phyloP scores from a whole-genome alignment of 257 asterid species.

The Prunella vulgaris region DNA sequence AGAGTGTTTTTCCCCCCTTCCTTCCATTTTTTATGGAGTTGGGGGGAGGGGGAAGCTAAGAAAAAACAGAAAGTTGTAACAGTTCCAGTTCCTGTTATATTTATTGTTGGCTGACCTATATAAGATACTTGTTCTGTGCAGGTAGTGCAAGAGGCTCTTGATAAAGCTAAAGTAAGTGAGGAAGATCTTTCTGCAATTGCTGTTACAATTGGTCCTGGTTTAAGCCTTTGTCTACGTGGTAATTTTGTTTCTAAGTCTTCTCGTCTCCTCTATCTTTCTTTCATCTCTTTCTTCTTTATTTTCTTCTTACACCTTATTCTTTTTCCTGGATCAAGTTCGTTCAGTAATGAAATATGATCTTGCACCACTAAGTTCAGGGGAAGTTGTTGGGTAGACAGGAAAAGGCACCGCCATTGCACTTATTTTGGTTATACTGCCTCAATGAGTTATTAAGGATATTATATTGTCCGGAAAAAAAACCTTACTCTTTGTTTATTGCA shows the following conservation, averaged over 20 bases:
- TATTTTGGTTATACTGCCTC: not conserved
- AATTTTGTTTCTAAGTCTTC: constrained; percentile 15
- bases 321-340: not conserved
- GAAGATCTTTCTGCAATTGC: constrained; percentile 96
- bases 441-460: not conserved
- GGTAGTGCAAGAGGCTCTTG: constrained; percentile 98
- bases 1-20: not conserved
- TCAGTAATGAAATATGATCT: not conserved
- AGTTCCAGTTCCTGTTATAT: not conserved
- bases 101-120: not conserved
- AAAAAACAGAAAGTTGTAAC: not conserved
- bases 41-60: not conserved
- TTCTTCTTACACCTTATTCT: not conserved
- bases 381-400: not conserved
- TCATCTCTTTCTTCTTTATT: not conserved
- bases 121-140: constrained; percentile 25
- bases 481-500: constrained; percentile 11
- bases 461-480: not conserved
- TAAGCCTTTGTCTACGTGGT: constrained; percentile 98
- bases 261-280: constrained; percentile 2
- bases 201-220: constrained; percentile 98
- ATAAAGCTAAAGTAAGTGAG: constrained; percentile 69
- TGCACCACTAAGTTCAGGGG: not conserved
- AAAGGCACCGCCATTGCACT: not conserved
- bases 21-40: not conserved